phyloP scores from a whole-genome alignment of 495 filamentous ascomycete species.

The Penicillium soppii region DNA sequence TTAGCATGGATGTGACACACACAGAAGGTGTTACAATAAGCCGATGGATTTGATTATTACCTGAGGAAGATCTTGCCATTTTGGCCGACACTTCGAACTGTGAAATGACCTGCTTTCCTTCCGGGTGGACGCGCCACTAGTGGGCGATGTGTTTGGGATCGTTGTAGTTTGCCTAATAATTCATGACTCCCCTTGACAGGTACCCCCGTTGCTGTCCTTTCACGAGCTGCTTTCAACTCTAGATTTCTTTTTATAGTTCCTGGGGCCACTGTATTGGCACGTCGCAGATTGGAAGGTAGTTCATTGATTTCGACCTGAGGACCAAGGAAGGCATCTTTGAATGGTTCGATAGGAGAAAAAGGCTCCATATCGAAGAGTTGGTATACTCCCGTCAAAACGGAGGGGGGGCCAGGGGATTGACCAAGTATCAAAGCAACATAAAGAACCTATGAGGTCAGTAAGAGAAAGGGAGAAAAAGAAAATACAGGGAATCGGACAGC shows the following conservation, averaged over 20 bases:
- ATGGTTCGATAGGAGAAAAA: slow-evolving; percentile 17
- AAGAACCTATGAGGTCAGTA: neutral
- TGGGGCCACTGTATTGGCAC: slow-evolving; percentile 46
- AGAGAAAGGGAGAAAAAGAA: neutral
- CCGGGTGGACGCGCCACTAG: slow-evolving; percentile 33
- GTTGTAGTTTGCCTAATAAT: slow-evolving; percentile 42
- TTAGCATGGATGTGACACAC: slow-evolving; percentile 24
- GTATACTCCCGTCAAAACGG: slow-evolving; percentile 17
- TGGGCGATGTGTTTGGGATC: slow-evolving; percentile 31
- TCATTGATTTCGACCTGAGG: slow-evolving; percentile 23
- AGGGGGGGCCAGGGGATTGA: slow-evolving; percentile 2
- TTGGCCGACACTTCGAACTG: slow-evolving; percentile 90
- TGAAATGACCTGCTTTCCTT: slow-evolving; percentile 74
- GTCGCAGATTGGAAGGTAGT: slow-evolving; percentile 30
- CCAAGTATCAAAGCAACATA: neutral
- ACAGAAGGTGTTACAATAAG: no score
- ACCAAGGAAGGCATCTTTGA: slow-evolving; percentile 14
- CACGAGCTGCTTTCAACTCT: slow-evolving; percentile 30
- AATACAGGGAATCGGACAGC: slow-evolving; percentile 9
- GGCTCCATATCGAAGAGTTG: slow-evolving; percentile 23
- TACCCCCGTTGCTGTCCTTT: slow-evolving; percentile 35
- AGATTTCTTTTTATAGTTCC: slow-evolving; percentile 33
- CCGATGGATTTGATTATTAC: slow-evolving; percentile 59
- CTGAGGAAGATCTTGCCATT: slow-evolving; percentile 93
- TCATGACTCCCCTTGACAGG: slow-evolving; percentile 50